Base-by-base conservation (phyloP, 2,329 filamentous ascomycete species). In the Aspergillus tamarii region DNA sequence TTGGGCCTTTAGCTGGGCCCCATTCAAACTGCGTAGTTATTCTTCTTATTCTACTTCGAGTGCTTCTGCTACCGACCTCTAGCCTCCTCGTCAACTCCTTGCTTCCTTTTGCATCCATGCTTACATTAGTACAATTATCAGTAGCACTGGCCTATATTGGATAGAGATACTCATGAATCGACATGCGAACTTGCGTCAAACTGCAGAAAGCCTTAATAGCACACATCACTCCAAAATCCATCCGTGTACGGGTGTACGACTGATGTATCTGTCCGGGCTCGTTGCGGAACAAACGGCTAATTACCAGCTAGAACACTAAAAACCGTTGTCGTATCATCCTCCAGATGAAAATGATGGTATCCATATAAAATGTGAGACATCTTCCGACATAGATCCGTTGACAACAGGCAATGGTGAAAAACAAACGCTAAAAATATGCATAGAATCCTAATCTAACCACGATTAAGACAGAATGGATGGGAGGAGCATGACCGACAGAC, bases 351-450 rank as follows among this genome's bases (percentile, higher is more conserved):
- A 45, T 46, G 54, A 54, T 57, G 61, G 58, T 62, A 58, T 60
- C 54, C 64, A 61, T 65, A 61, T 58, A 60, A 64, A 61, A 57
- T 53, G 54, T 54, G 26, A 66, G 60, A 34, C 56, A 64, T 59
- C 36, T 55, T 55, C 57, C 50, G 48, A 39, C 55, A 61, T 56
- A 56, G 57, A 65, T 43, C 53, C 61, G 41, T 48, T 45, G 62
- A 62, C 41, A 60, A 54, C 45, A 60, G 52, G 59, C 50, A 52
- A 61, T 50, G 19, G 63, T 39, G 34, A 50, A 57, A 46, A 61
- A 61, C 36, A 68, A 66, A 61, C 70, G 70, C 69, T 71, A 69
- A 67, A 64, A 66, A 71, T 60, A 62, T 71, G 71, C 70, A 71
- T 65, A 62, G 59, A 63, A 66, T 64, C 69, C 67, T 66, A 69